Percentiles rank a stretch among this genome's conserved stretches.
These are phyloP conservation scores for Spiromastix sp. DNA, from an alignment of 2,329 filamentous ascomycete species.

Conservation along the genomic window DNA sequence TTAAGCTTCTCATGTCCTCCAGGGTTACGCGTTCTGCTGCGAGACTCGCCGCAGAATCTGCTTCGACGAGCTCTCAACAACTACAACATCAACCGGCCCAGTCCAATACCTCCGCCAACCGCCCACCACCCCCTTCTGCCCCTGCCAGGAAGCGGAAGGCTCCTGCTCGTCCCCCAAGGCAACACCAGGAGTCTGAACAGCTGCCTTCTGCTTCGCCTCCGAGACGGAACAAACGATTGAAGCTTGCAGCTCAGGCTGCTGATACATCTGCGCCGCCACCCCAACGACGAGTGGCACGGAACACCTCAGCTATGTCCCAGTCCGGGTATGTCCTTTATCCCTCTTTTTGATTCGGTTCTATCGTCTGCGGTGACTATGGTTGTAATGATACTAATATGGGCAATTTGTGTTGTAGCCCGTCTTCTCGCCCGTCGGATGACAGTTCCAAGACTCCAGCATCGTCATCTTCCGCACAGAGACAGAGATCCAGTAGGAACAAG, in stretches of 20 bases:
- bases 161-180: conserved; percentile 37
- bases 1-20: conserved; percentile 72
- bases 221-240: conserved; percentile 53
- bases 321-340: conserved; percentile 25
- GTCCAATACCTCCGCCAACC: conserved; percentile 32
- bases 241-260: conserved; percentile 43
- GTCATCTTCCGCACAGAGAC: conserved; percentile 52
- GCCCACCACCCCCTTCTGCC: conserved; percentile 31
- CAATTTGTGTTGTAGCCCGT: conserved; percentile 39
- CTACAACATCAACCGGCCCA: too few relatives aligned
- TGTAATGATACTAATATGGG: conserved; percentile 6
- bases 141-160: conserved; percentile 68
- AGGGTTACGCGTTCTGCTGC: conserved; percentile 94
- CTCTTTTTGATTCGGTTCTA: conserved; percentile 6
- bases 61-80: conserved; percentile 47
- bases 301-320: conserved; percentile 31
- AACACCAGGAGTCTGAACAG: conserved; percentile 17
- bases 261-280: conserved; percentile 31
- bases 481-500: conserved; percentile 64
- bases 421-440: conserved; percentile 55
- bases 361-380: neutral
- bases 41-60: conserved; percentile 65
- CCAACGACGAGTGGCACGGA: conserved; percentile 34
- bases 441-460: conserved; percentile 44
- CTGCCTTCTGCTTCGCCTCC: conserved; percentile 19